Conservation (phyloP, 1,284 basidiomycete species). For the Microbotryum silenes-acaulis region DNA sequence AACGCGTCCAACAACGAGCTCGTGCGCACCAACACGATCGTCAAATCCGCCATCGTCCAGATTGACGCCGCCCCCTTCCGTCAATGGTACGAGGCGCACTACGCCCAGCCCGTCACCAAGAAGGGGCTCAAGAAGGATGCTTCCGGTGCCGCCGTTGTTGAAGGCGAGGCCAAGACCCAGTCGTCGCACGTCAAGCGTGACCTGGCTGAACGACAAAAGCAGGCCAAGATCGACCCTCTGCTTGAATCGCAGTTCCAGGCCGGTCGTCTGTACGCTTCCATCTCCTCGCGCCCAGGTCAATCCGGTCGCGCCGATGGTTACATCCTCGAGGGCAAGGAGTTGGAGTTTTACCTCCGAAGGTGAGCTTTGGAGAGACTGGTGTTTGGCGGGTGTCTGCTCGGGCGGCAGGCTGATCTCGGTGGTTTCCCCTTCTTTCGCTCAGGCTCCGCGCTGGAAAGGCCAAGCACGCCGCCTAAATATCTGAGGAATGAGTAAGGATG, state of each 20-base stretch:
- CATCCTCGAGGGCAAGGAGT: constrained; percentile 91
- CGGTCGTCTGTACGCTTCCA: constrained; percentile 78
- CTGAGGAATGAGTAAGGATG: too few relatives aligned
- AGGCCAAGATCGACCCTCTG: constrained; percentile 79
- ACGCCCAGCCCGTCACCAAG: constrained; percentile 82
- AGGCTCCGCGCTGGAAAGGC: constrained; percentile 86
- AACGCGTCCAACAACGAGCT: constrained; percentile 98
- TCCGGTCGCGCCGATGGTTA: constrained; percentile 90
- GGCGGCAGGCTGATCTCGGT: constrained; percentile 31
- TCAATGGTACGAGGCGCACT: constrained; percentile 96
- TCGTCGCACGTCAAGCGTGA: constrained; percentile 81
- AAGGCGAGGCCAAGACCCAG: constrained; percentile 61
- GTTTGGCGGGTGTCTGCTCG: neutral
- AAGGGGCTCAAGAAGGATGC: constrained; percentile 49
- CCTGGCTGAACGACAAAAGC: constrained; percentile 82
- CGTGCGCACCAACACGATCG: constrained; percentile 94
- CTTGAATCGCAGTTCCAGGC: constrained; percentile 79
- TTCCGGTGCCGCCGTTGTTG: constrained; percentile 38
- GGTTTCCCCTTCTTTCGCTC: constrained; percentile 68
- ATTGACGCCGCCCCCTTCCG: constrained; percentile 94
- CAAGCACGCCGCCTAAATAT: constrained; percentile 58
- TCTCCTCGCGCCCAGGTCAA: constrained; percentile 89
- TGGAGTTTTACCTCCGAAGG: constrained; percentile 90
- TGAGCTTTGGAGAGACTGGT: neutral
- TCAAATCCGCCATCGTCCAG: constrained; percentile 90